phyloP scores from a whole-genome alignment of 495 filamentous ascomycete genomes.

The Pyrenopolyporus hunteri region DNA sequence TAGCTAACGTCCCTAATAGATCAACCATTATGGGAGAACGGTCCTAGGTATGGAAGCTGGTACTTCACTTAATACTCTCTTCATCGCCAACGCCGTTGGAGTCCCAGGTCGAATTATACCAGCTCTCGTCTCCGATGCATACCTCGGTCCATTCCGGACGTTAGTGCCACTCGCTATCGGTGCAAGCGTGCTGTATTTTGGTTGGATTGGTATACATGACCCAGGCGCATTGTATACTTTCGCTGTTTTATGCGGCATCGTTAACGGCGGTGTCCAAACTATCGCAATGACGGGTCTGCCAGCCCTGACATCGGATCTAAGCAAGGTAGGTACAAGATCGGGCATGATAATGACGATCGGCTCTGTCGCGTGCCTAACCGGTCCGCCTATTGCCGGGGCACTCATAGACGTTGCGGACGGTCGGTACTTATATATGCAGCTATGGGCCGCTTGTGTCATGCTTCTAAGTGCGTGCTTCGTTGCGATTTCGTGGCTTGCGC shows the following conservation, averaged over 20 bases:
- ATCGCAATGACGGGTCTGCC: slow-evolving; percentile 66
- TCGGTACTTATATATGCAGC: slow-evolving; percentile 59
- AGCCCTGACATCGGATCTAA: slow-evolving; percentile 64
- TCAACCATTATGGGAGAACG: slow-evolving; percentile 59
- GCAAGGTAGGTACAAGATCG: slow-evolving; percentile 66
- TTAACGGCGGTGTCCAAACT: slow-evolving; percentile 68
- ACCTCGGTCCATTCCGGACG: slow-evolving; percentile 66
- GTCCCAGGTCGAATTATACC: slow-evolving; percentile 69
- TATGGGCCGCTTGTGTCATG: slow-evolving; percentile 55
- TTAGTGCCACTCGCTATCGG: slow-evolving; percentile 58
- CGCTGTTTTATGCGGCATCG: slow-evolving; percentile 66
- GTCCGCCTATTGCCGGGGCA: slow-evolving; percentile 69
- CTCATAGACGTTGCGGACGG: slow-evolving; percentile 47
- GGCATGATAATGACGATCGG: slow-evolving; percentile 74
- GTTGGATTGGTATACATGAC: slow-evolving; percentile 62
- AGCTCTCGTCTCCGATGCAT: slow-evolving; percentile 63
- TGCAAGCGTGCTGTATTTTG: slow-evolving; percentile 32
- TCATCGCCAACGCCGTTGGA: slow-evolving; percentile 69
- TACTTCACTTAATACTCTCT: slow-evolving; percentile 59
- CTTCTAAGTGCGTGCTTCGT: slow-evolving; percentile 26
- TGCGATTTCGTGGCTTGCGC: slow-evolving; percentile 26
- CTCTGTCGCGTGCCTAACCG: slow-evolving; percentile 65
- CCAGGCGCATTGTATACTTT: slow-evolving; percentile 60
- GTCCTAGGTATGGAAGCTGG: slow-evolving; percentile 47
- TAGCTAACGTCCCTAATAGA: slow-evolving; percentile 53